Conservation (phyloP, 441 rosid genomes). For the Populus hybrid region DNA sequence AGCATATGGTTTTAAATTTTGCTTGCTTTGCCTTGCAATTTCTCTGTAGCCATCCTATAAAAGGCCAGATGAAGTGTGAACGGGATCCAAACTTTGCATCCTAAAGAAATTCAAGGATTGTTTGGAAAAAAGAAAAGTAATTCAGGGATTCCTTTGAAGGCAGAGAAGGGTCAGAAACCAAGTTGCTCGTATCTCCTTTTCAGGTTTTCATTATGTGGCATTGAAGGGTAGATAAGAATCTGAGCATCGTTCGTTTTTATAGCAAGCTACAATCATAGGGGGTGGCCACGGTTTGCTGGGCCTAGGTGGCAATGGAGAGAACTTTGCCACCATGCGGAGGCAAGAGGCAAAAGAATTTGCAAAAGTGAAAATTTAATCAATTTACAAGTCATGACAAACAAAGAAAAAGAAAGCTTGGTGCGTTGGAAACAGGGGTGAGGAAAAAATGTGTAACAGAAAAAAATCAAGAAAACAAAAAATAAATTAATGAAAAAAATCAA, state of each 20-base stretch:
- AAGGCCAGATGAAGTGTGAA: constrained; percentile 32
- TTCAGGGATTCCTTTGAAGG: constrained; percentile 28
- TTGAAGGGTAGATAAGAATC: constrained; percentile 6
- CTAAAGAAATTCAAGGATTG: constrained; percentile 10
- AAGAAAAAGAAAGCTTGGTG: background rate
- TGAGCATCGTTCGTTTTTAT: background rate
- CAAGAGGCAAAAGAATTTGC: background rate
- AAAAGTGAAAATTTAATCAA: background rate
- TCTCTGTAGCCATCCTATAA: constrained; percentile 8
- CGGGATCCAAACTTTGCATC: constrained; percentile 20
- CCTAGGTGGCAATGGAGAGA: background rate
- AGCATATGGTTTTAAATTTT: background rate
- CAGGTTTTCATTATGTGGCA: constrained; percentile 23
- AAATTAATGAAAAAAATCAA: too few relatives aligned
- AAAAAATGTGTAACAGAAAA: too few relatives aligned
- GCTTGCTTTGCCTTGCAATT: background rate
- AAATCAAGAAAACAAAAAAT: too few relatives aligned
- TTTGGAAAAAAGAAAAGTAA: background rate
- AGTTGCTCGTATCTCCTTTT: constrained; percentile 24
- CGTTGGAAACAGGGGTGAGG: background rate
- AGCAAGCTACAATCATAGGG: background rate
- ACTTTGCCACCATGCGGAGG: background rate
- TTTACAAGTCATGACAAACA: background rate
- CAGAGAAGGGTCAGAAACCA: constrained; percentile 12
- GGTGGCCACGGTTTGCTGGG: background rate